Evolutionary conservation across 345 rosid genomes (phyloP), one percentile per base, ranked within the genome.

Genomic region (Pugionium dolabratum): DNA sequence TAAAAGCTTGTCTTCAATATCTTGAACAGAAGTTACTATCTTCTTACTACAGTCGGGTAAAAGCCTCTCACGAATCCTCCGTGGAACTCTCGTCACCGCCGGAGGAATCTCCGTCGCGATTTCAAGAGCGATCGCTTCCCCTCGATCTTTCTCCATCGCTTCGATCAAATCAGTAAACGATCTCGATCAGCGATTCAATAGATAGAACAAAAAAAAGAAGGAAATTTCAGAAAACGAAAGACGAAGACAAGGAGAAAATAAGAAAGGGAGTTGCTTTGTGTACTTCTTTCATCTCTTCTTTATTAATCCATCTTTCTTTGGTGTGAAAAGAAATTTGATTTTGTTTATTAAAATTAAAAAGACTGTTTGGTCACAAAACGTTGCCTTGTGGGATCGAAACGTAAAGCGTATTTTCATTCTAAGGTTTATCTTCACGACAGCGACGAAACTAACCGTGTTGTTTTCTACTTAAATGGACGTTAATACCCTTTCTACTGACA

Each of bases 1-100:
- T 30, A 92, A 87, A 69, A 94, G 95, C 80, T 86, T 94, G 55
- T 92, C 89, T 77, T 94, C 96, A 73, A 94, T 94, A 64, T 86
- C 92, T 69, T 88, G 94, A 46, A 71, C 89, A 63, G 89, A 79
- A 74, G 70, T 36, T 1, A 86, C 85, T 62, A 84, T 74, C 81
- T 80, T 78, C 77, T 80, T 82, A 68, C 77, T 79, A 66, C 54
- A 72, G 65, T 85, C 96, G 6, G 67, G 73, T 29, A 82, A 68
- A 50, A 93, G 85, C 81, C 99, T 82, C 75, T 86, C 79, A 11
- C 83, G 75, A 30, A 93, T 83, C 82, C 97, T 74, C 70, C 71
- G 79, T 35, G 98, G 98, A n/a, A 90, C 71, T 71, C 76, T 79
- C 43, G 79, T 63, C 27, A 54, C 81, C 65, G 86, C 57, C 49